Evolutionary conservation across 2,329 filamentous ascomycete species (phyloP).

Genomic region (Clonostachys rosea): DNA sequence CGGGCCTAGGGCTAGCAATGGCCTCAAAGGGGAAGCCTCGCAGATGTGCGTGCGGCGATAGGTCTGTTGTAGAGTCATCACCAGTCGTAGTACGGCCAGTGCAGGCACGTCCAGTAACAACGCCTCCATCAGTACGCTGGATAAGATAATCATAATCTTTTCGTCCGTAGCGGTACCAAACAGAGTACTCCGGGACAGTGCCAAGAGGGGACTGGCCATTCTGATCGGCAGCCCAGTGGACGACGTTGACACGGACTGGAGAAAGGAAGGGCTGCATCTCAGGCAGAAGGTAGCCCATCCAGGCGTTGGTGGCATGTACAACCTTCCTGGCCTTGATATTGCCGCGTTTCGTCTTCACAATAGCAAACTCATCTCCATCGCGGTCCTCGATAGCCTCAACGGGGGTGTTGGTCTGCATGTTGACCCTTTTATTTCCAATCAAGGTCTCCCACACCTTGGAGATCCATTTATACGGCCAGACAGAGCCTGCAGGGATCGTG

Average conservation of each 20-base stretch:
- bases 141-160: constrained; percentile 17
- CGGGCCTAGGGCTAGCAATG: neutral
- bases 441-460: constrained; percentile 5
- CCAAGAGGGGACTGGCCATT: neutral
- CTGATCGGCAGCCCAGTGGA: neutral
- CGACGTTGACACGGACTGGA: constrained; percentile 6
- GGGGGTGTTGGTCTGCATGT: constrained; percentile 11
- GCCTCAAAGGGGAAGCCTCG: constrained; percentile 3
- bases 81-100: constrained; percentile 7
- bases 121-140: constrained; percentile 7
- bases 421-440: constrained; percentile 5
- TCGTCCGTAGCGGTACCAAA: constrained; percentile 9
- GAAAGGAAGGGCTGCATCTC: constrained; percentile 11
- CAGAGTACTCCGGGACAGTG: constrained; percentile 4
- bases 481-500: constrained; percentile 7
- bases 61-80: constrained; percentile 7
- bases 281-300: constrained; percentile 12
- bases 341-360: constrained; percentile 11
- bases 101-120: constrained; percentile 9
- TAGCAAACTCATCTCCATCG: constrained; percentile 2
- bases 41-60: constrained; percentile 5
- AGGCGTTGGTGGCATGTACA: constrained; percentile 17
- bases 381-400: constrained; percentile 6
- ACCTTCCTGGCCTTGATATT: constrained; percentile 9
- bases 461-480: constrained; percentile 15